These are phyloP conservation scores for Sphaceloma murrayae DNA, from an alignment of 2,329 filamentous ascomycete species.

Conservation along the genomic window DNA sequence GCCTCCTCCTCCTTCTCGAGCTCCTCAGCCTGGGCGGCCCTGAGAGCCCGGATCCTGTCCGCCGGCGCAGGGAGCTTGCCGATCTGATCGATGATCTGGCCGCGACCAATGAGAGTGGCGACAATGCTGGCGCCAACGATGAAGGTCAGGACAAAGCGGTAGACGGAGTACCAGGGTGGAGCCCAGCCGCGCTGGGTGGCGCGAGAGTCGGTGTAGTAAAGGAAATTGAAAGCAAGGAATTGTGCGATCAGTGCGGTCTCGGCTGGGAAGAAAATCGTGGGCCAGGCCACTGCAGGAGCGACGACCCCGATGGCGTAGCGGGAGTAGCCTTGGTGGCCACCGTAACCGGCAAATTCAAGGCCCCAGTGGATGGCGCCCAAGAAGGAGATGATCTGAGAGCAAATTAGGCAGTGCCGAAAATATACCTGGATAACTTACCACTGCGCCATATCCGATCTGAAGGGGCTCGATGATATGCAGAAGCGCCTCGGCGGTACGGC, in stretches of 20 bases:
- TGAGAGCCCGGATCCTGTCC: conserved; percentile 42
- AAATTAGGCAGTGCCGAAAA: neutral
- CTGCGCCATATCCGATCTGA: conserved; percentile 82
- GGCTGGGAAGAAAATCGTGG: conserved; percentile 71
- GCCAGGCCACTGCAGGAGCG: conserved; percentile 76
- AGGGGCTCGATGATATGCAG: conserved; percentile 72
- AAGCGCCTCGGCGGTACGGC: conserved; percentile 60
- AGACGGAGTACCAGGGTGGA: conserved; percentile 76
- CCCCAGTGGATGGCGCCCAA: conserved; percentile 92
- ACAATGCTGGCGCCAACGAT: conserved; percentile 77
- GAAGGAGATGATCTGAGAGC: conserved; percentile 73
- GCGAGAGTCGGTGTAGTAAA: conserved; percentile 76
- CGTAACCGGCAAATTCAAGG: conserved; percentile 67
- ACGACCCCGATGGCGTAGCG: conserved; percentile 77
- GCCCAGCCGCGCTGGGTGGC: conserved; percentile 67
- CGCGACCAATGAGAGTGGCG: conserved; percentile 68
- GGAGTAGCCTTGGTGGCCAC: conserved; percentile 59
- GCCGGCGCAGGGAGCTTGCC: conserved; percentile 36
- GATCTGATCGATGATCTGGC: conserved; percentile 58
- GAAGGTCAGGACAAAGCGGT: conserved; percentile 87
- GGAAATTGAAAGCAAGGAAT: conserved; percentile 71
- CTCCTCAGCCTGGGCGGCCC: conserved; percentile 27
- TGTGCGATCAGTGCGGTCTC: conserved; percentile 80
- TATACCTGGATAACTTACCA: conserved; percentile 44
- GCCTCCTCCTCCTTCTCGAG: conserved; percentile 27